Conservation (phyloP, 805 yeast species). For the Priceomyces medius region DNA sequence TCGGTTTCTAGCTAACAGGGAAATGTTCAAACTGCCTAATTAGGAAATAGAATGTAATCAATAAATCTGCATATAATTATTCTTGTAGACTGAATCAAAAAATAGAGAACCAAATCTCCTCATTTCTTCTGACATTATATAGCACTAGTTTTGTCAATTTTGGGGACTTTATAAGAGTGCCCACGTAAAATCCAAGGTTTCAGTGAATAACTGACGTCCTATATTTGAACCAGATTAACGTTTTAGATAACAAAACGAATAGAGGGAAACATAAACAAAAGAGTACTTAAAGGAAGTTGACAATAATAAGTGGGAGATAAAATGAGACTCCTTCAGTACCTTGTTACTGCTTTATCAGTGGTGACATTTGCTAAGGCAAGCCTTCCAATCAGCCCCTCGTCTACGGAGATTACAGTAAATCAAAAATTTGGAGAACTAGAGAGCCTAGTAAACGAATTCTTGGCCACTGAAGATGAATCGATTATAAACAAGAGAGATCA, state of each 20-base stretch:
- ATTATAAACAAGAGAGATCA: constrained; percentile 2
- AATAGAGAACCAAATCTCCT: constrained; percentile 1
- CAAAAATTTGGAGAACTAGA: background rate
- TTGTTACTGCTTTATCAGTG: background rate
- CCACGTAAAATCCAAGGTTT: too few species aligned
- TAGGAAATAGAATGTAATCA: background rate
- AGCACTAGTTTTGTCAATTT: background rate
- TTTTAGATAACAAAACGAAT: too few species aligned
- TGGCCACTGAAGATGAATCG: background rate
- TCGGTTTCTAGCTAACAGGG: too few species aligned
- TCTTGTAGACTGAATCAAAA: background rate
- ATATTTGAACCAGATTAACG: too few species aligned
- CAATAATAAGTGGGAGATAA: too few species aligned
- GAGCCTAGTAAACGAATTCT: background rate
- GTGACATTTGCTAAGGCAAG: background rate
- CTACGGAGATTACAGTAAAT: background rate
- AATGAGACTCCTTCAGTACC: constrained; percentile 1
- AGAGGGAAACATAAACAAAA: too few species aligned
- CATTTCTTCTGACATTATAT: constrained; percentile 1
- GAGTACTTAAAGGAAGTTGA: too few species aligned
- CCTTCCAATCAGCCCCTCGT: background rate
- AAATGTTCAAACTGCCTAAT: constrained; percentile 1
- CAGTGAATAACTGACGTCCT: too few species aligned
- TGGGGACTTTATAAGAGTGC: background rate
- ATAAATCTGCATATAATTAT: background rate